Percentiles rank a stretch among this genome's conserved stretches.
Evolutionary conservation across 208 protist species (phyloP).

Genomic region (Trypanosoma lewisi): DNA sequence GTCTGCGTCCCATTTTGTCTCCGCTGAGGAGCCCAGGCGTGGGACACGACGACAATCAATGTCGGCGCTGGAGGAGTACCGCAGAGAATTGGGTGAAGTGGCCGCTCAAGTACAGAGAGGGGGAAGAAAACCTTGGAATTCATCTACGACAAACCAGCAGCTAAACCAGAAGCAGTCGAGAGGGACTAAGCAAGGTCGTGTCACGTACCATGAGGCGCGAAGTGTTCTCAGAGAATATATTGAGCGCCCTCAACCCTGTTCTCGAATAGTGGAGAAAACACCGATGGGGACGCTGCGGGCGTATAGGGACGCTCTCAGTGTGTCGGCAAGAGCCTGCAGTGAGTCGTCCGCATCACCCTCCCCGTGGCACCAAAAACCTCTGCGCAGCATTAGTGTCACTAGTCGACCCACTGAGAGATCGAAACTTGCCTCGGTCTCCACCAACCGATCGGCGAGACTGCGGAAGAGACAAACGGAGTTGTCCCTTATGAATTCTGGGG

Average conservation of each 20-base stretch:
- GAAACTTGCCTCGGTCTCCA: neutral
- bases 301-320: constrained; percentile 20
- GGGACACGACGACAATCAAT: neutral
- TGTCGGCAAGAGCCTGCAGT: neutral
- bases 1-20: neutral
- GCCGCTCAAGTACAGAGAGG: neutral
- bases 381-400: constrained; percentile 6
- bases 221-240: constrained; percentile 39
- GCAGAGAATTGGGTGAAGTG: constrained; percentile 28
- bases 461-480: constrained; percentile 20
- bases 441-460: constrained; percentile 27
- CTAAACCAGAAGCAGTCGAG: too few species aligned
- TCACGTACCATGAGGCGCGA: constrained; percentile 27
- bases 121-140: constrained; percentile 2
- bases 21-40: neutral
- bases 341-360: constrained; percentile 1
- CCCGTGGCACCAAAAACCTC: constrained; percentile 13
- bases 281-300: constrained; percentile 7
- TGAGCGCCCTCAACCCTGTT: neutral
- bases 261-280: neutral
- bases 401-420: neutral
- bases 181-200: constrained; percentile 23
- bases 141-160: too few species aligned
- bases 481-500: neutral
- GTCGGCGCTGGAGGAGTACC: constrained; percentile 26